These are phyloP conservation scores for Phtheirospermum japonicum DNA, from an alignment of 257 asterid species.

Conservation along the genomic window DNA sequence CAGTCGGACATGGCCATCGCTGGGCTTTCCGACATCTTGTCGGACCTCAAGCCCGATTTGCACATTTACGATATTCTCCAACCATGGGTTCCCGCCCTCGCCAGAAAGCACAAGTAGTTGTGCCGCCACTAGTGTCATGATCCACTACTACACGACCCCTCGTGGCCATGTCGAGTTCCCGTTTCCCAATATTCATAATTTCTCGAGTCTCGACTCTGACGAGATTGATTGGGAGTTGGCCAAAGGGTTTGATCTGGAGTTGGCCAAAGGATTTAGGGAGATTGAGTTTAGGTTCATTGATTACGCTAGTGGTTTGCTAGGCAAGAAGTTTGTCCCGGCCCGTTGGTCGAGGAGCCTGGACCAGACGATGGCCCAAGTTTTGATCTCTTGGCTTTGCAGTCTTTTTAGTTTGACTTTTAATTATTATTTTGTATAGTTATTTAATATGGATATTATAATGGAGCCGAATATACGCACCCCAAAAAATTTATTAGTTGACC, in stretches of 20 bases:
- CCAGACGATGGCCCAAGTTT: neutral
- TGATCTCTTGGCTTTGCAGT: conserved; percentile 33
- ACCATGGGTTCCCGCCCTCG: conserved; percentile 38
- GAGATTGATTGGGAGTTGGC: conserved; percentile 2
- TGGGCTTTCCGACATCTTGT: conserved; percentile 24
- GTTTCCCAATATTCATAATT: conserved; percentile 23
- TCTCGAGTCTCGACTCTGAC: conserved; percentile 26
- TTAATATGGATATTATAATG: too few relatives aligned
- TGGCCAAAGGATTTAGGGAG: conserved; percentile 30
- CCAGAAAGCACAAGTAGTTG: conserved; percentile 28
- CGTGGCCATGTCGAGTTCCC: conserved; percentile 19
- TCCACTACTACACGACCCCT: conserved; percentile 33
- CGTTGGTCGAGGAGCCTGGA: conserved; percentile 30
- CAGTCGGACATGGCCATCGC: conserved; percentile 10
- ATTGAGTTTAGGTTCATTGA: conserved; percentile 33
- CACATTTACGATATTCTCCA: conserved; percentile 42
- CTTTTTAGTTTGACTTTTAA: too few relatives aligned
- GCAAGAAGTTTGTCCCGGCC: conserved; percentile 24
- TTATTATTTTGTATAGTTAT: too few relatives aligned
- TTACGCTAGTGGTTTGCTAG: conserved; percentile 14
- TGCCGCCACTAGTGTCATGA: conserved; percentile 33
- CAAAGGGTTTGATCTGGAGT: conserved; percentile 20
- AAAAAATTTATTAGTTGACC: too few relatives aligned
- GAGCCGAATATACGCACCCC: too few relatives aligned
- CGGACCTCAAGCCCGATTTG: conserved; percentile 29